Evolutionary conservation across 805 yeast species (phyloP).

Genomic region (Wickerhamia fluorescens): DNA sequence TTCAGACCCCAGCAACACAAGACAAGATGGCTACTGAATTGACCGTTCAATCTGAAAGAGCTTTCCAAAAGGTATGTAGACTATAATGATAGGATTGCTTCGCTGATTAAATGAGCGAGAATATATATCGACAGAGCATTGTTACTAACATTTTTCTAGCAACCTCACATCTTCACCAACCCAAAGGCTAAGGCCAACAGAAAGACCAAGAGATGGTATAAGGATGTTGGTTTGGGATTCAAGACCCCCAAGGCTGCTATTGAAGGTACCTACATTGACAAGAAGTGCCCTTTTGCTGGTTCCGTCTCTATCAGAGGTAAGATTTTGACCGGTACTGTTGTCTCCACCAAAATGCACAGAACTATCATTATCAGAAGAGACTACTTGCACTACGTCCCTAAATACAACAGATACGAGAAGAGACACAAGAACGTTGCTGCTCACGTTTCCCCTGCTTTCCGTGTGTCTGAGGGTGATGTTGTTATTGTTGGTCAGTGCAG

Average conservation of each 20-base stretch:
- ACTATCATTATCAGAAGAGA: slow-evolving; percentile 99
- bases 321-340: slow-evolving; percentile 98
- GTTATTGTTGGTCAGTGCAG: slow-evolving; percentile 99
- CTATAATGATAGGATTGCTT: slow-evolving; percentile 21
- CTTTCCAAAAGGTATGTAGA: slow-evolving; percentile 99
- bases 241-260: slow-evolving; percentile 99
- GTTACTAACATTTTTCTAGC: slow-evolving; percentile 62
- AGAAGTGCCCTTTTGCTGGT: slow-evolving; percentile 99
- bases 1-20: no score
- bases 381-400: slow-evolving; percentile 99
- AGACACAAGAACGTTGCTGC: slow-evolving; percentile 99
- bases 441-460: slow-evolving; percentile 99
- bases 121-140: no score
- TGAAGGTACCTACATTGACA: slow-evolving; percentile 98
- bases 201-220: slow-evolving; percentile 99
- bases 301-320: slow-evolving; percentile 97
- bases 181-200: slow-evolving; percentile 98
- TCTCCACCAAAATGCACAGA: slow-evolving; percentile 99
- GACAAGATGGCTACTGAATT: slow-evolving; percentile 98
- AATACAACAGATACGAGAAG: slow-evolving; percentile 99
- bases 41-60: slow-evolving; percentile 99
- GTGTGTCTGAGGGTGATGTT: slow-evolving; percentile 97
- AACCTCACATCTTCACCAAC: slow-evolving; percentile 99
- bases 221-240: slow-evolving; percentile 99
- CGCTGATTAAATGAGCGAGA: no score